A percentile compares a stretch with the other conserved stretches of the same genome.
phyloP scores from a whole-genome alignment of 176 grass and related monocot species.

The Areca catechu region DNA sequence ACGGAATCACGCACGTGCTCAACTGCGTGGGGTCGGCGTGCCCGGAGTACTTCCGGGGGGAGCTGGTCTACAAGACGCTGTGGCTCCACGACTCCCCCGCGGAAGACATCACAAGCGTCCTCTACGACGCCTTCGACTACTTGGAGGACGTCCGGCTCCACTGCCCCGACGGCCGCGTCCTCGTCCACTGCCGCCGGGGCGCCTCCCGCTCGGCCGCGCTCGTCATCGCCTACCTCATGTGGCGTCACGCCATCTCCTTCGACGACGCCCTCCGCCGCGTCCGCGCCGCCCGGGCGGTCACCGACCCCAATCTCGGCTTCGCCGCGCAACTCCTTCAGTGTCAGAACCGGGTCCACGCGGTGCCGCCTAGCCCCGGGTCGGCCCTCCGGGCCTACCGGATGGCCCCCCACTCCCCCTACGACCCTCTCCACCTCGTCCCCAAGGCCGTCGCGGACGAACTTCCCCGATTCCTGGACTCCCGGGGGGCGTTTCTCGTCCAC shows the following conservation, averaged over 20 bases:
- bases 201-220: slow-evolving; percentile 38
- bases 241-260: slow-evolving; percentile 29
- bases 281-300: slow-evolving; percentile 19
- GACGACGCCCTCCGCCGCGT: slow-evolving; percentile 35
- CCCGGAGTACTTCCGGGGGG: slow-evolving; percentile 35
- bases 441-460: slow-evolving; percentile 8
- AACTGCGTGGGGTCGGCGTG: slow-evolving; percentile 42
- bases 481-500: slow-evolving; percentile 38
- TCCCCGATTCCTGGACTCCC: slow-evolving; percentile 29
- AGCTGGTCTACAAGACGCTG: slow-evolving; percentile 37
- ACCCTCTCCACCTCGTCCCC: slow-evolving; percentile 36
- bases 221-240: slow-evolving; percentile 50
- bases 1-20: slow-evolving; percentile 43
- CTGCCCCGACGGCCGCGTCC: slow-evolving; percentile 25
- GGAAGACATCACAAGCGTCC: slow-evolving; percentile 36
- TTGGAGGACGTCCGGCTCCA: slow-evolving; percentile 25
- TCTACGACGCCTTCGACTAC: slow-evolving; percentile 51
- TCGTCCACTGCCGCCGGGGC: slow-evolving; percentile 40
- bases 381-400: slow-evolving; percentile 26
- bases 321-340: slow-evolving; percentile 40
- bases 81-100: slow-evolving; percentile 45
- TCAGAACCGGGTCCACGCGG: slow-evolving; percentile 21
- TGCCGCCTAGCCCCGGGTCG: slow-evolving; percentile 24
- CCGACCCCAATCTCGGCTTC: slow-evolving; percentile 47
- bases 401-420: slow-evolving; percentile 39